These are phyloP conservation scores for Ophiosphaerella narmari DNA, from an alignment of 2,329 filamentous ascomycete genomes.

Conservation along the genomic window DNA sequence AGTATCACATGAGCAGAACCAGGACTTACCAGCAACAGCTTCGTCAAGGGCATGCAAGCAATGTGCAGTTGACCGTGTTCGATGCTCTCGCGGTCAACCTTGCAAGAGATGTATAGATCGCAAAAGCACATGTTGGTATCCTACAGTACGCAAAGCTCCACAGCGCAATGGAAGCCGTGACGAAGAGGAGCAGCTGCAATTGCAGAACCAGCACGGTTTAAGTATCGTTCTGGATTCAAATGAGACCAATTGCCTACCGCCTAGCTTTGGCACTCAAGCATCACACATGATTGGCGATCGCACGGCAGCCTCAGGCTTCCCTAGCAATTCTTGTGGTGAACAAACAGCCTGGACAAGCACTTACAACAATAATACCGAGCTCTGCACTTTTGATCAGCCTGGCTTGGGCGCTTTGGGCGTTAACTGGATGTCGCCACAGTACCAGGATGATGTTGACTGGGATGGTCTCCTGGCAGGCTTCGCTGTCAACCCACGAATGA, in stretches of 20 bases:
- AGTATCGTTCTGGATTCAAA: too few species aligned
- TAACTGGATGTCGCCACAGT: constrained; percentile 15
- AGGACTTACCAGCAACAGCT: not conserved
- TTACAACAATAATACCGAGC: not conserved
- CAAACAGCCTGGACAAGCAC: constrained; percentile 1
- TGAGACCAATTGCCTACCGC: too few species aligned
- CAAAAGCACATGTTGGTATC: constrained; percentile 26
- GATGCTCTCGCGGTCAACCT: constrained; percentile 32
- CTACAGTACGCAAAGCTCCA: constrained; percentile 6
- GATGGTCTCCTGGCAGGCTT: constrained; percentile 6
- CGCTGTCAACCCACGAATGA: not conserved
- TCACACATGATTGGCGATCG: not conserved
- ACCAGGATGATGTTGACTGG: constrained; percentile 8
- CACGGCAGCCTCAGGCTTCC: not conserved
- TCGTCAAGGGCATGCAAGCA: constrained; percentile 27
- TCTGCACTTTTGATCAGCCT: constrained; percentile 2
- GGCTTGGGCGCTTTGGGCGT: constrained; percentile 6
- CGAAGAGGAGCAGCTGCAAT: not conserved
- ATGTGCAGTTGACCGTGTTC: constrained; percentile 33
- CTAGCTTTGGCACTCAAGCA: too few species aligned
- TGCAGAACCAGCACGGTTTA: not conserved
- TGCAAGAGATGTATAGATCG: constrained; percentile 31
- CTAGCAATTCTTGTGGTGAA: not conserved
- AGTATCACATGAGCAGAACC: constrained; percentile 5
- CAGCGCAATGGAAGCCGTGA: not conserved